Percentiles rank a stretch among this genome's conserved stretches.
Evolutionary conservation across 495 filamentous ascomycete species (phyloP).

Genomic region (Daldinia vernicosa): DNA sequence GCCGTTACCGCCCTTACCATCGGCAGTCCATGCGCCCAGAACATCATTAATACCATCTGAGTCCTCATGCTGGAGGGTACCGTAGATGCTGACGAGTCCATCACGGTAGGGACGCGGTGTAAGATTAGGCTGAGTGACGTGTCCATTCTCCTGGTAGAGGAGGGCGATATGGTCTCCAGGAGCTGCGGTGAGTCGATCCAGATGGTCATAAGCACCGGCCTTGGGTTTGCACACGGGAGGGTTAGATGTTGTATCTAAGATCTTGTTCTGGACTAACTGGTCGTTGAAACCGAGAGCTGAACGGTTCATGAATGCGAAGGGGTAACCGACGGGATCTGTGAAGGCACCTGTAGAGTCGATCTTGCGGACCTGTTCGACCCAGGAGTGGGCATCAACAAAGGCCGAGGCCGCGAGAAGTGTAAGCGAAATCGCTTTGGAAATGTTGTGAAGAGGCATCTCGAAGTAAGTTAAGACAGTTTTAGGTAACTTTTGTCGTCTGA

Average conservation of each 20-base stretch:
- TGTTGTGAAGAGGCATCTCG: conserved; percentile 27
- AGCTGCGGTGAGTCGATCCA: conserved; percentile 69
- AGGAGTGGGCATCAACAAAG: conserved; percentile 69
- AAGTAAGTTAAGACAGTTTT: conserved; percentile 1
- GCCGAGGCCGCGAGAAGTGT: conserved; percentile 50
- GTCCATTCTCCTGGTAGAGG: conserved; percentile 85
- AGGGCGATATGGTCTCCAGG: conserved; percentile 77
- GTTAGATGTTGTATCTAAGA: conserved; percentile 52
- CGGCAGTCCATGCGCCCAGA: conserved; percentile 74
- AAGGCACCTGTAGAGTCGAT: conserved; percentile 80
- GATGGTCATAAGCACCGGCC: conserved; percentile 62
- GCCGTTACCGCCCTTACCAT: conserved; percentile 79
- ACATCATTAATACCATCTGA: conserved; percentile 72
- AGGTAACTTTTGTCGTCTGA: conserved; percentile 24
- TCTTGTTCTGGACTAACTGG: conserved; percentile 48
- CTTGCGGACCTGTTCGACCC: conserved; percentile 77
- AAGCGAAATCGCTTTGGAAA: conserved; percentile 37
- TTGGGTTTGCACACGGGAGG: conserved; percentile 56
- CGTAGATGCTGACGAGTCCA: conserved; percentile 84
- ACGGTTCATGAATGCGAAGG: conserved; percentile 68
- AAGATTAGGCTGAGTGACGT: conserved; percentile 73
- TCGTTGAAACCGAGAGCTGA: conserved; percentile 60
- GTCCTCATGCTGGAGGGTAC: conserved; percentile 65
- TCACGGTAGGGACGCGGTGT: conserved; percentile 71
- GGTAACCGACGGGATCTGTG: conserved; percentile 71